phyloP scores from a whole-genome alignment of 805 yeast species.

The Grigorovia transvaalensis region DNA sequence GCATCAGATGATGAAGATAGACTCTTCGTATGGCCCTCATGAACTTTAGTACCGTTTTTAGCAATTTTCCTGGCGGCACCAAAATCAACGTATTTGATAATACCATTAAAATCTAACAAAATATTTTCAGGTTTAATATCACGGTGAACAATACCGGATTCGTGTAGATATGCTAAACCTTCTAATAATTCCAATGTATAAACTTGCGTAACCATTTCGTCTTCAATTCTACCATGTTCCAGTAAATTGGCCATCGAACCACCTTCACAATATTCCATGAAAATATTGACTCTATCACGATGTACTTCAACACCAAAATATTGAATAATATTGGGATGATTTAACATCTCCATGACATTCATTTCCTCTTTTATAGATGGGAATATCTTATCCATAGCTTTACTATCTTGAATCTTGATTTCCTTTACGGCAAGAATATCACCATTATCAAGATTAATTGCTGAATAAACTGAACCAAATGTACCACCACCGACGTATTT shows the following conservation, averaged over 20 bases:
- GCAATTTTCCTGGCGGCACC: constrained; percentile 94
- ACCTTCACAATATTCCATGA: constrained; percentile 96
- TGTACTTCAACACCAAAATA: constrained; percentile 97
- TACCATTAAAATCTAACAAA: constrained; percentile 81
- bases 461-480: constrained; percentile 88
- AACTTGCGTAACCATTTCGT: constrained; percentile 84
- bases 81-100: constrained; percentile 90
- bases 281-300: constrained; percentile 86
- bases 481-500: constrained; percentile 90
- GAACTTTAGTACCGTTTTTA: constrained; percentile 37
- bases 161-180: constrained; percentile 90
- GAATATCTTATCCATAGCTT: constrained; percentile 71
- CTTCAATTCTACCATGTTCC: constrained; percentile 90
- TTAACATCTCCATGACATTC: constrained; percentile 90
- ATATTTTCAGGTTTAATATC: constrained; percentile 96
- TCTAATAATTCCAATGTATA: constrained; percentile 88
- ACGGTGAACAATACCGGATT: constrained; percentile 87
- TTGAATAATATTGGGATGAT: constrained; percentile 94
- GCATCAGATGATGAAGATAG: not conserved
- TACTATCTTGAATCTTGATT: constrained; percentile 80
- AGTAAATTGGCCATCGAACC: constrained; percentile 81
- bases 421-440: constrained; percentile 96
- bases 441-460: constrained; percentile 88
- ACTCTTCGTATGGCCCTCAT: not conserved
- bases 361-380: constrained; percentile 91